phyloP scores from a whole-genome alignment of 2,329 filamentous ascomycete species.

The Botrytis sinoallii region DNA sequence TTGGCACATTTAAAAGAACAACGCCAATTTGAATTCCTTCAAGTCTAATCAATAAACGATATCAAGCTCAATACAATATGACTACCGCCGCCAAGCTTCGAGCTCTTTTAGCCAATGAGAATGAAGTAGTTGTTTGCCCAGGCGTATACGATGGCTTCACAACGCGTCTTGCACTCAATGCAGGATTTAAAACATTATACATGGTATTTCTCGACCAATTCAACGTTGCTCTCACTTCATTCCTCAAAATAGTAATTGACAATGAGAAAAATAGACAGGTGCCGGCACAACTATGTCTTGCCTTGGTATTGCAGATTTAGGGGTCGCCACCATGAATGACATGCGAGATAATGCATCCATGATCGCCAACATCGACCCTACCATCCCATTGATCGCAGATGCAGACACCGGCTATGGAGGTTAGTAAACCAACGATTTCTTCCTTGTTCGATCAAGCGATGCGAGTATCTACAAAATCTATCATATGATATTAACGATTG shows the following conservation, averaged over 20 bases:
- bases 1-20: neutral
- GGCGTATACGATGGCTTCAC: slow-evolving; percentile 69
- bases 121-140: slow-evolving; percentile 53
- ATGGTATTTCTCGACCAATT: slow-evolving; percentile 44
- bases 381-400: slow-evolving; percentile 49
- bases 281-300: slow-evolving; percentile 49
- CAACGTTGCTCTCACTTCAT: neutral
- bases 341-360: slow-evolving; percentile 53
- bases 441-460: neutral
- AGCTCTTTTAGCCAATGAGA: slow-evolving; percentile 18
- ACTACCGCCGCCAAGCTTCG: slow-evolving; percentile 17
- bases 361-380: slow-evolving; percentile 49
- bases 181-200: slow-evolving; percentile 64
- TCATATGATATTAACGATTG: neutral
- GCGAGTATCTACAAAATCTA: neutral
- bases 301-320: slow-evolving; percentile 49
- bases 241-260: neutral
- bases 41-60: neutral
- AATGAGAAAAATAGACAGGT: slow-evolving; percentile 42
- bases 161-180: slow-evolving; percentile 57
- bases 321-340: slow-evolving; percentile 49
- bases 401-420: slow-evolving; percentile 54
- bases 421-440: neutral
- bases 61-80: neutral
- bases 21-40: neutral